phyloP scores from a whole-genome alignment of 2,329 filamentous ascomycete genomes.

The Aurifilum marmelostoma region DNA sequence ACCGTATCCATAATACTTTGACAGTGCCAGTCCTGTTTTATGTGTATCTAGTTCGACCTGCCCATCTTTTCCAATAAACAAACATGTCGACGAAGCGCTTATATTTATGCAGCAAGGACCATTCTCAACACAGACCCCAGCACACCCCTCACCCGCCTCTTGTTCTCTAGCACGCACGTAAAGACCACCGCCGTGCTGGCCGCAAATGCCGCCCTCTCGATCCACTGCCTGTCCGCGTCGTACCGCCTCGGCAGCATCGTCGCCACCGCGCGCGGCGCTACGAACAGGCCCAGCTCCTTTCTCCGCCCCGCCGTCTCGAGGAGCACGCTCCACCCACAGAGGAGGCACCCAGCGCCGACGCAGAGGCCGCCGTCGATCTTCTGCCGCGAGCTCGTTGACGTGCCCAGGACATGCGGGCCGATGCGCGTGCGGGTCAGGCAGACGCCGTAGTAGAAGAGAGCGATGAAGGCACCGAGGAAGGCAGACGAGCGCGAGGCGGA shows the following conservation, averaged over 20 bases:
- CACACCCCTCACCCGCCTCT: constrained; percentile 66
- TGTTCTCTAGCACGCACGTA: constrained; percentile 66
- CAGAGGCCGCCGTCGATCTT: constrained; percentile 67
- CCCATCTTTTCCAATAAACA: not conserved
- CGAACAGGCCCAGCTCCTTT: constrained; percentile 79
- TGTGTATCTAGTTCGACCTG: not conserved
- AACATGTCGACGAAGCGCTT: not conserved
- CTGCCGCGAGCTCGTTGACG: constrained; percentile 50
- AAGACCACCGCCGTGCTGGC: constrained; percentile 71
- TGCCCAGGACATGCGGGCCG: constrained; percentile 69
- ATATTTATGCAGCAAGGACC: constrained; percentile 46
- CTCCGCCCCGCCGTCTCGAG: constrained; percentile 68
- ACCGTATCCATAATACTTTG: no score
- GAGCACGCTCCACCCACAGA: constrained; percentile 83
- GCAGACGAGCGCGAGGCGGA: constrained; percentile 72
- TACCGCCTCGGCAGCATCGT: constrained; percentile 76
- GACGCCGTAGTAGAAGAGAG: constrained; percentile 82
- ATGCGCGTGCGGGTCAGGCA: constrained; percentile 76
- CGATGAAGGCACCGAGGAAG: constrained; percentile 78
- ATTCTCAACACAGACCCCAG: constrained; percentile 63
- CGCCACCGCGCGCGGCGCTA: constrained; percentile 76
- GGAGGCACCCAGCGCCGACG: constrained; percentile 69
- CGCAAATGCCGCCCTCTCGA: constrained; percentile 69
- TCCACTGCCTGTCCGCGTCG: constrained; percentile 62
- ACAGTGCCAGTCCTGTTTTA: not conserved